Evolutionary conservation across 139 green algal species (phyloP).

Genomic region (Zygnema cylindricum): DNA sequence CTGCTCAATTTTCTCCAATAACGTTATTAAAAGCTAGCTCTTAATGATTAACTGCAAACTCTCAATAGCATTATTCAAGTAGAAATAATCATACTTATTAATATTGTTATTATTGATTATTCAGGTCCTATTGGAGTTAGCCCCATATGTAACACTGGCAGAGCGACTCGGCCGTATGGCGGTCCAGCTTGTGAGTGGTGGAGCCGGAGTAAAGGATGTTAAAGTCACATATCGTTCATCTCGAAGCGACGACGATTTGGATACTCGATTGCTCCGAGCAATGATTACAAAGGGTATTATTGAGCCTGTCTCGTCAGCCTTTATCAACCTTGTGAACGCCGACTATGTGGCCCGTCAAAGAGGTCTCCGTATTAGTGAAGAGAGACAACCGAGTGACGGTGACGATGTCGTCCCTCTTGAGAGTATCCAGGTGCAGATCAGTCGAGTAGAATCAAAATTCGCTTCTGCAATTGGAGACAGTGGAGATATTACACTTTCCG

Average conservation of each 20-base stretch:
- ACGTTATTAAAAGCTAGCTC: no score
- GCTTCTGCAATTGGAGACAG: not conserved
- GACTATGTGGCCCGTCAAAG: conserved; percentile 91
- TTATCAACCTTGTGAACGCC: conserved; percentile 94
- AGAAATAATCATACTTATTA: no score
- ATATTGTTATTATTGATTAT: not conserved
- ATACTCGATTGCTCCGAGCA: conserved; percentile 91
- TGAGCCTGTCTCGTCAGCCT: conserved; percentile 54
- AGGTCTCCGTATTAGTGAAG: conserved; percentile 81
- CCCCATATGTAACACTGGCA: conserved; percentile 84
- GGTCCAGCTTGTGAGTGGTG: conserved; percentile 61
- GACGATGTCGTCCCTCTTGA: conserved; percentile 48
- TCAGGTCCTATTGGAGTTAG: conserved; percentile 90
- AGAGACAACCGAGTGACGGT: conserved; percentile 64
- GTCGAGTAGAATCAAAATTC: conserved; percentile 50
- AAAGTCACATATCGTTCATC: conserved; percentile 81
- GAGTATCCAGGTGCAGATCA: conserved; percentile 52
- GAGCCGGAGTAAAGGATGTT: conserved; percentile 79
- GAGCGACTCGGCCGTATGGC: conserved; percentile 66
- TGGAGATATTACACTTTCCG: conserved; percentile 46
- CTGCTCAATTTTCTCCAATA: not conserved
- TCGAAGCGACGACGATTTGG: conserved; percentile 82
- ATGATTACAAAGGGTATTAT: conserved; percentile 64
- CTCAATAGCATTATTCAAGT: no score
- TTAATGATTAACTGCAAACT: no score